These are phyloP conservation scores for Straminergon stramineum DNA, from an alignment of 225 moss, liverwort and hornwort species.

Conservation along the genomic window DNA sequence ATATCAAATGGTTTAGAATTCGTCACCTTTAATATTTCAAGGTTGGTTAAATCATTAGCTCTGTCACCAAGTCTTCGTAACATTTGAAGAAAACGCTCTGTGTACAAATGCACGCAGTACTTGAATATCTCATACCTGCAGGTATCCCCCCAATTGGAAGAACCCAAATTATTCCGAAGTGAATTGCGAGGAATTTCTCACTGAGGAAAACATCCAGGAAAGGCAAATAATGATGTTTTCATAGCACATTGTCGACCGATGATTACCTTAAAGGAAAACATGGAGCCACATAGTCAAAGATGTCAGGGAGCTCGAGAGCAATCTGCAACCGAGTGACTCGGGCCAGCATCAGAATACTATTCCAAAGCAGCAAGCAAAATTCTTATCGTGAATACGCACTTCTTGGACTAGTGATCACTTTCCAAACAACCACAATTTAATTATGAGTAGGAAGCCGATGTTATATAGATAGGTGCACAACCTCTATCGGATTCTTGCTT, in stretches of 20 bases:
- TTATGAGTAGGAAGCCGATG: background rate
- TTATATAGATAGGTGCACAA: background rate
- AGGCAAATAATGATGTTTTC: background rate
- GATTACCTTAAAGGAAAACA: slow-evolving; percentile 89
- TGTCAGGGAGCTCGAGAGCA: slow-evolving; percentile 85
- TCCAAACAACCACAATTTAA: background rate
- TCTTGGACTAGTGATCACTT: background rate
- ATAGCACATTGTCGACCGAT: background rate
- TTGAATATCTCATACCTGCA: slow-evolving; percentile 97
- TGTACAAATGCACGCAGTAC: slow-evolving; percentile 93
- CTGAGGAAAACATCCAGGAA: background rate
- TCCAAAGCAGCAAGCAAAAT: background rate
- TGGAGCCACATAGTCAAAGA: slow-evolving; percentile 90
- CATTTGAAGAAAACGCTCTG: slow-evolving; percentile 99
- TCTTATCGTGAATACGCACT: background rate
- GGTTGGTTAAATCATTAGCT: slow-evolving; percentile 74
- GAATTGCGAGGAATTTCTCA: background rate
- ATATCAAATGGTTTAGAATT: background rate
- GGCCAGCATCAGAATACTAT: slow-evolving; percentile 1
- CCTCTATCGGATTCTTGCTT: background rate
- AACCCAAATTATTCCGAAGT: background rate
- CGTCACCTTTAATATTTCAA: slow-evolving; percentile 88
- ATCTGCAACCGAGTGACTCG: slow-evolving; percentile 41
- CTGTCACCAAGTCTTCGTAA: slow-evolving; percentile 92
- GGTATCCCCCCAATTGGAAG: background rate